A percentile compares a stretch with the other conserved stretches of the same genome.
phyloP scores from a whole-genome alignment of 495 filamentous ascomycete genomes.

The Barbatosphaeria neglecta region DNA sequence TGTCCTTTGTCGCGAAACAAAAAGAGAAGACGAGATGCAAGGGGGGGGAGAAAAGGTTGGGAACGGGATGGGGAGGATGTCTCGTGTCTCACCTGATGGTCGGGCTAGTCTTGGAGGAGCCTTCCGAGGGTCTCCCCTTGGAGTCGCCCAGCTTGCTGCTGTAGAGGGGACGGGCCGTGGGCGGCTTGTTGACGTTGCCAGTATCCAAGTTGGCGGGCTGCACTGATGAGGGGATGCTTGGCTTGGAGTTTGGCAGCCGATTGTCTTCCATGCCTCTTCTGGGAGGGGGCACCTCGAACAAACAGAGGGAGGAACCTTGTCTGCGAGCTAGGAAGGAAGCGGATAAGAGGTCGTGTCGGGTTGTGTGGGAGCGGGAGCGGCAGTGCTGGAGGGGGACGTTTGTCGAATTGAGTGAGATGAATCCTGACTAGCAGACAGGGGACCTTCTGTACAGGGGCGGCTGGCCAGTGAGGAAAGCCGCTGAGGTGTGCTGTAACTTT shows the following conservation, averaged over 20 bases:
- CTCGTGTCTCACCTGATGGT: constrained; percentile 24
- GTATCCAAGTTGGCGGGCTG: constrained; percentile 11
- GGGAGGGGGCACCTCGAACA: constrained; percentile 11
- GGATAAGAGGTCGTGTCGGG: constrained; percentile 11
- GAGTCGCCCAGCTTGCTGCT: constrained; percentile 25
- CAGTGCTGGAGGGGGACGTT: constrained; percentile 13
- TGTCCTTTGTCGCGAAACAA: constrained; percentile 12
- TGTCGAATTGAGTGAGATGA: constrained; percentile 21
- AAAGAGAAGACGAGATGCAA: constrained; percentile 3
- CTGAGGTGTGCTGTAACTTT: background rate
- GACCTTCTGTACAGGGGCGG: constrained; percentile 5
- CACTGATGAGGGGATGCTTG: constrained; percentile 9
- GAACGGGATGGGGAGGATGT: constrained; percentile 8
- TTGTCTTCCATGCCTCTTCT: constrained; percentile 19
- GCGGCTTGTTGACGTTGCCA: constrained; percentile 19
- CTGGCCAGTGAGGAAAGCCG: background rate
- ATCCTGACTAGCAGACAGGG: constrained; percentile 7
- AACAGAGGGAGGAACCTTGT: constrained; percentile 15
- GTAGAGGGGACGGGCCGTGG: constrained; percentile 15
- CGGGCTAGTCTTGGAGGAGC: constrained; percentile 10
- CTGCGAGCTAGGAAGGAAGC: constrained; percentile 14
- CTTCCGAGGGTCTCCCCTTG: constrained; percentile 12
- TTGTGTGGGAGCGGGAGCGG: constrained; percentile 20
- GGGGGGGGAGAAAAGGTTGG: background rate
- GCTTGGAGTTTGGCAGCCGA: constrained; percentile 18